These are phyloP conservation scores for Suillus subalutaceus DNA, from an alignment of 768 basidiomycete species.

Conservation along the genomic window DNA sequence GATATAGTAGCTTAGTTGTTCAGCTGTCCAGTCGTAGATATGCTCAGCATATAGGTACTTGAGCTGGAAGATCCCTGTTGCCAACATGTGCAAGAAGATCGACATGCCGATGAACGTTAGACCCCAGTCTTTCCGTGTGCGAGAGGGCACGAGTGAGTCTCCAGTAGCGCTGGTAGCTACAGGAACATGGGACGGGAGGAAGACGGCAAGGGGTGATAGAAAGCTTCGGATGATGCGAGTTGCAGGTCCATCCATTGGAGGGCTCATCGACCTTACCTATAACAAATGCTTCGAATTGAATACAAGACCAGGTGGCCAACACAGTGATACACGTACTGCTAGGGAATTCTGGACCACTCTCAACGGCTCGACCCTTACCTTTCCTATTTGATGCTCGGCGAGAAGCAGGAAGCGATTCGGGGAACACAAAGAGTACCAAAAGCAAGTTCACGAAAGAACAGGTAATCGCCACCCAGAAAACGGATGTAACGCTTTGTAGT, in stretches of 20 bases:
- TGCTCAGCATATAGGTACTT: slow-evolving; percentile 83
- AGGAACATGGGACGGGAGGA: slow-evolving; percentile 58
- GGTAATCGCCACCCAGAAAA: slow-evolving; percentile 56
- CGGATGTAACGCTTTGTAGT: slow-evolving; percentile 44
- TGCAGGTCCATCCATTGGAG: slow-evolving; percentile 11
- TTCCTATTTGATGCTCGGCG: slow-evolving; percentile 30
- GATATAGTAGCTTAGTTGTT: slow-evolving; percentile 76
- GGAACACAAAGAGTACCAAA: slow-evolving; percentile 61
- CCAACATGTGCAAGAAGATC: slow-evolving; percentile 65
- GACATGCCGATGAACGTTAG: slow-evolving; percentile 68
- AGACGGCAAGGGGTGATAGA: slow-evolving; percentile 68
- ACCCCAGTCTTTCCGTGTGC: slow-evolving; percentile 67
- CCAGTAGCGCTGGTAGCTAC: slow-evolving; percentile 39
- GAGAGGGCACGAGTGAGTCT: slow-evolving; percentile 65
- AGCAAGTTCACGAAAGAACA: slow-evolving; percentile 53
- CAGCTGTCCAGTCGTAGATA: slow-evolving; percentile 68
- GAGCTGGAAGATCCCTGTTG: slow-evolving; percentile 71
- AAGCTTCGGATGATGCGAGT: slow-evolving; percentile 44
- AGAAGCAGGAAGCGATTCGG: slow-evolving; percentile 51
- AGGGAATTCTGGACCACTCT: slow-evolving; percentile 11
- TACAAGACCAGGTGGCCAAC: slow-evolving; percentile 2
- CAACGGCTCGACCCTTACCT: slow-evolving; percentile 32
- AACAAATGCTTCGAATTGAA: neutral
- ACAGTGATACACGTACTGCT: slow-evolving; percentile 17
- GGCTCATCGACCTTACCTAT: neutral